Evolutionary conservation across 2,329 filamentous ascomycete species (phyloP), one percentile per base, ranked within the genome.

Genomic region (Microdochium bolleyi): DNA sequence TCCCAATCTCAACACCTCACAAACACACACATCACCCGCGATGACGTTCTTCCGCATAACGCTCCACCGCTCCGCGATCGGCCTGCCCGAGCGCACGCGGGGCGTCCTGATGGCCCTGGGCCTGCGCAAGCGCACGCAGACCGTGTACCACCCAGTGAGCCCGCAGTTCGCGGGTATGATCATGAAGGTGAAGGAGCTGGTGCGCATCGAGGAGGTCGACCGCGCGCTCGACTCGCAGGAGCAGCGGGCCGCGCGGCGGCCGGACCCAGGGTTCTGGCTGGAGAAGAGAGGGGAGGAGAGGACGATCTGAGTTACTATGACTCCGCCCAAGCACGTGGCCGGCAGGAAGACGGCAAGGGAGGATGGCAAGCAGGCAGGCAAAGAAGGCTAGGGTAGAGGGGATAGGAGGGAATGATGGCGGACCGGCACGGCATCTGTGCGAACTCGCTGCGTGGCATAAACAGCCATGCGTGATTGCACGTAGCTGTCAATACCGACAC

Each of bases 31-130:
- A 46, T 8, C 5, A 7, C 21, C 21, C 9, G 16, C 19, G 22
- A 91, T 91, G 86, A 77, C 84, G 54, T 95, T 82, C 78, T 96
- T 96, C 79, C 87, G 89, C 67, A 89, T 96, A 69, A 95, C 90
- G 49, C 87, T 96, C 53, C 82, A 94, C 72, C 89, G 92, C 66
- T 92, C 87, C 53, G 86, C 87, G 63, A 96, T 96, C 71, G 92
- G 92, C 56, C 84, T 96, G 49, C 92, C 92, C 5, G 73, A 82
- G 64, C 87, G 89, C 65, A 88, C 85, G 55, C 82, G 83, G 67
- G 89, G 88, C 65, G 89, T 92, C 21, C 87, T 96, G 53, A 80
- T 85, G 56, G 88, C 92, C 19, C 87, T 96, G 55, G 92, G 92
- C 53, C 82, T 96, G 58, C 88, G 85, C 63, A 89, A 88, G 68